Evolutionary conservation across 148 eudicot species (phyloP).

Genomic region (Heliamphora exappendiculata): DNA sequence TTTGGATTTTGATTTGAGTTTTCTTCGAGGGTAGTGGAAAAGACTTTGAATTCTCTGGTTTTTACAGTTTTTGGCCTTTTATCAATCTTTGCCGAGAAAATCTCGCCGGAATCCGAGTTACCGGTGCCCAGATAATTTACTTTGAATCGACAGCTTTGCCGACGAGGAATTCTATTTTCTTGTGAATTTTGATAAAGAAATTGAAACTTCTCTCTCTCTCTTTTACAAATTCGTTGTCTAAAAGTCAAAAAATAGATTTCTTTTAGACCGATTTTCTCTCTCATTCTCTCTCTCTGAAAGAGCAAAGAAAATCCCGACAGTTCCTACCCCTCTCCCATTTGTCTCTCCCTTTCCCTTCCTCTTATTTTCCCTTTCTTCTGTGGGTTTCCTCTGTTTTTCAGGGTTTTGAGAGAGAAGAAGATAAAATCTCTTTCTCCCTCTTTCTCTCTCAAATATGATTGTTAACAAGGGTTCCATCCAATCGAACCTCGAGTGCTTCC

Average conservation of each 20-base stretch:
- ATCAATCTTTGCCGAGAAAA: background rate
- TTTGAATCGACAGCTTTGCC: background rate
- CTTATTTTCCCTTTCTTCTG: slow-evolving; percentile 14
- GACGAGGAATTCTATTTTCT: background rate
- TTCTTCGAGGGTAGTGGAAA: background rate
- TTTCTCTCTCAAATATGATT: slow-evolving; percentile 28
- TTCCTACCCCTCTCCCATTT: slow-evolving; percentile 23
- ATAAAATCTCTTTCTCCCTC: slow-evolving; percentile 12
- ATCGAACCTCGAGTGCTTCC: slow-evolving; percentile 71
- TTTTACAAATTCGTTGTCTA: background rate
- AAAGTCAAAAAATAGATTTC: slow-evolving; percentile 3
- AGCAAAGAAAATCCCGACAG: slow-evolving; percentile 22
- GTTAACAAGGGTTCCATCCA: slow-evolving; percentile 45
- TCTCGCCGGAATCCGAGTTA: background rate
- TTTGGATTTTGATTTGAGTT: slow-evolving; percentile 6
- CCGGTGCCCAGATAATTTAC: background rate
- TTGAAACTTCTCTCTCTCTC: background rate
- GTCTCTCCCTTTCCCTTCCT: slow-evolving; percentile 1
- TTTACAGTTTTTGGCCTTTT: background rate
- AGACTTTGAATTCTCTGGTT: background rate
- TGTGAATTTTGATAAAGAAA: background rate
- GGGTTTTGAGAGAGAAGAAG: slow-evolving; percentile 30
- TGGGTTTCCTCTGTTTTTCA: slow-evolving; percentile 10
- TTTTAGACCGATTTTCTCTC: slow-evolving; percentile 12
- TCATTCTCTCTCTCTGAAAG: slow-evolving; percentile 7